Base-by-base conservation (phyloP, 2,329 filamentous ascomycete species). In the Neofusicoccum sp. region DNA sequence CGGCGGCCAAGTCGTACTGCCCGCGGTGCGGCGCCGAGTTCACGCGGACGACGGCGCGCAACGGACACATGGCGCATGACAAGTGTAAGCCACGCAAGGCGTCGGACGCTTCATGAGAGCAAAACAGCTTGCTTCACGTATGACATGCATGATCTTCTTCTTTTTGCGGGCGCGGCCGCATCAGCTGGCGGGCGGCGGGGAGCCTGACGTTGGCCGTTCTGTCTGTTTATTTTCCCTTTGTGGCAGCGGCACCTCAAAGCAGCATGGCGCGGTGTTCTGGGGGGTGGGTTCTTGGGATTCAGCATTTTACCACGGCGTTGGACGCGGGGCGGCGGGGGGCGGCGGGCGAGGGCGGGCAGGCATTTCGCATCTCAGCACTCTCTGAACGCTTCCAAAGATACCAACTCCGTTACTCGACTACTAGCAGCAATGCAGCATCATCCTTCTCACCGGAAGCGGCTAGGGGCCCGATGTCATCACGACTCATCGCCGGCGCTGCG, bases 1-100 rank as follows among this genome's bases (percentile, higher is more conserved):
- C 93, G 57, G 91, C 93, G 9, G 82, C 89, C 31, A 97, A 97
- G 78, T 91, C 91, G 3, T 87, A 88, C 53, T 98, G 93, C 71
- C 92, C 91, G 16, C 89, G 92, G 71, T 98, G 93, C 70, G 91
- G 92, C 38, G 92, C 92, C 9, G 92, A 96, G 70, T 98, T 98
- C 69, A 97, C 93, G 11, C 83, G 93, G 67, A 96, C 93, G 5
- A 87, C 84, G 24, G 93, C 93, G 45, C 84, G 92, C 63, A 97
- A 97, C 71, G 93, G 93, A 11, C 93, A 98, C 72, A 81, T 87
- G 71, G 80, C 81, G 26, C 91, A 96, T 75, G 92, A 96, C 71
- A 97, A 97, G 77, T 98, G 93, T 80, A 97, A 96, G 80, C 87
- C 86, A 71, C 80, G 85, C 68, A 79, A 84, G 65, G 80, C 73